phyloP scores from a whole-genome alignment of 768 basidiomycete species.

The Gyrodon lividus region DNA sequence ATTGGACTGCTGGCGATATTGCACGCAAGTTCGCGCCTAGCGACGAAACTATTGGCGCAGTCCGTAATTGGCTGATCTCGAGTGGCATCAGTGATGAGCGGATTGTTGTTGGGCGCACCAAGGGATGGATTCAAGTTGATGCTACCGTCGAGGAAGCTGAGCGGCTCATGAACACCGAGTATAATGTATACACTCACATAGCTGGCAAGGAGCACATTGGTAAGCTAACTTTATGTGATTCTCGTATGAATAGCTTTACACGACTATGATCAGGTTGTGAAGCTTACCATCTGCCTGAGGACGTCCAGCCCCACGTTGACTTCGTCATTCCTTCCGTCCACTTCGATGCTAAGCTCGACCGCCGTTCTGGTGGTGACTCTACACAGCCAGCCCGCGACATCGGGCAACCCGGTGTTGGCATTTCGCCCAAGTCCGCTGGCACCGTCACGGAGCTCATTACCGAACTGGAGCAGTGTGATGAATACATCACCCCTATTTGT shows the following conservation, averaged over 20 bases:
- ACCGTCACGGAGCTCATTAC: slow-evolving; percentile 8
- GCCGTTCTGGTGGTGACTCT: slow-evolving; percentile 11
- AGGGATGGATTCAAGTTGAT: slow-evolving; percentile 29
- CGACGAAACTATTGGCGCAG: slow-evolving; percentile 19
- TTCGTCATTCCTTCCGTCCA: slow-evolving; percentile 36
- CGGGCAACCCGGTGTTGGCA: slow-evolving; percentile 15
- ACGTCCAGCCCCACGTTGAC: slow-evolving; percentile 33
- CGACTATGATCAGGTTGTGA: slow-evolving; percentile 25
- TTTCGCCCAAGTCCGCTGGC: slow-evolving; percentile 16
- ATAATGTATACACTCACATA: slow-evolving; percentile 29
- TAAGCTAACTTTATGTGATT: slow-evolving; percentile 1
- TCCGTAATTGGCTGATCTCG: slow-evolving; percentile 29
- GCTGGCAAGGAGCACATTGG: slow-evolving; percentile 29
- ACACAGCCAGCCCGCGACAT: slow-evolving; percentile 7
- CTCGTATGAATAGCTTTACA: slow-evolving; percentile 1
- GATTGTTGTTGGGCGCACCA: slow-evolving; percentile 13
- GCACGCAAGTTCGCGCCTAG: slow-evolving; percentile 27
- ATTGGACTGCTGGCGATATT: slow-evolving; percentile 32
- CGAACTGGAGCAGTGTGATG: slow-evolving; percentile 21
- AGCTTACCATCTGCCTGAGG: slow-evolving; percentile 31
- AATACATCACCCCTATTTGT: slow-evolving; percentile 32
- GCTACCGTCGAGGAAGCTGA: slow-evolving; percentile 34
- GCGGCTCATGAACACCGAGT: slow-evolving; percentile 30
- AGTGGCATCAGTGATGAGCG: slow-evolving; percentile 25
- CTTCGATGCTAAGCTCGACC: slow-evolving; percentile 26